Percentiles rank a stretch among this genome's conserved stretches.
Evolutionary conservation across 176 grass and related monocot species (phyloP).

Genomic region (Musa acuminata): DNA sequence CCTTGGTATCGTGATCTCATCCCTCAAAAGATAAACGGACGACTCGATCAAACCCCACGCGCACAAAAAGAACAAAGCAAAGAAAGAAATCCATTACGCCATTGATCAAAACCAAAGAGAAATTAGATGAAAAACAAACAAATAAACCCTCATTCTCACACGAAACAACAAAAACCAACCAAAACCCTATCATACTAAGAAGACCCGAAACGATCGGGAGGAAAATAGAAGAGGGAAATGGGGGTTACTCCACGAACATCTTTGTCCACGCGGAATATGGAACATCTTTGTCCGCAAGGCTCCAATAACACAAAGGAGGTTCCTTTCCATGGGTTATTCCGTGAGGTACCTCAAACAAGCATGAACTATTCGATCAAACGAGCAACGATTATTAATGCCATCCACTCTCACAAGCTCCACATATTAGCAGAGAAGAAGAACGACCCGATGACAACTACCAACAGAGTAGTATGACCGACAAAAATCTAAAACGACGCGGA

Average conservation of each 20-base stretch:
- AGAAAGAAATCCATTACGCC: too few relatives aligned
- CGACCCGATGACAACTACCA: not conserved
- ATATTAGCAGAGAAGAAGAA: not conserved
- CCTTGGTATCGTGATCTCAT: not conserved
- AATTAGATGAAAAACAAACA: too few relatives aligned
- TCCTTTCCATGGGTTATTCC: not conserved
- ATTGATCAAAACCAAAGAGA: too few relatives aligned
- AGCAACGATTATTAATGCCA: not conserved
- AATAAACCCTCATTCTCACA: too few relatives aligned
- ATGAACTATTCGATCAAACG: not conserved
- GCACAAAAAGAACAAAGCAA: too few relatives aligned
- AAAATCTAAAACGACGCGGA: not conserved
- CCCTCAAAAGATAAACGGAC: not conserved
- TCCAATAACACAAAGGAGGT: not conserved
- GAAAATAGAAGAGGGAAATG: not conserved
- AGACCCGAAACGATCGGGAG: not conserved
- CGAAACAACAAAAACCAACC: not conserved
- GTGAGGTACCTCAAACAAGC: not conserved
- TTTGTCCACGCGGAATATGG: not conserved
- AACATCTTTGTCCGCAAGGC: too few relatives aligned
- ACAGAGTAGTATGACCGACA: not conserved
- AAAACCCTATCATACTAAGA: not conserved
- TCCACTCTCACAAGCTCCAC: not conserved
- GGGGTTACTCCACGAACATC: not conserved
- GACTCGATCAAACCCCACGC: not conserved